Evolutionary conservation across 768 basidiomycete species (phyloP).

Genomic region (Tephrocybe sp.): DNA sequence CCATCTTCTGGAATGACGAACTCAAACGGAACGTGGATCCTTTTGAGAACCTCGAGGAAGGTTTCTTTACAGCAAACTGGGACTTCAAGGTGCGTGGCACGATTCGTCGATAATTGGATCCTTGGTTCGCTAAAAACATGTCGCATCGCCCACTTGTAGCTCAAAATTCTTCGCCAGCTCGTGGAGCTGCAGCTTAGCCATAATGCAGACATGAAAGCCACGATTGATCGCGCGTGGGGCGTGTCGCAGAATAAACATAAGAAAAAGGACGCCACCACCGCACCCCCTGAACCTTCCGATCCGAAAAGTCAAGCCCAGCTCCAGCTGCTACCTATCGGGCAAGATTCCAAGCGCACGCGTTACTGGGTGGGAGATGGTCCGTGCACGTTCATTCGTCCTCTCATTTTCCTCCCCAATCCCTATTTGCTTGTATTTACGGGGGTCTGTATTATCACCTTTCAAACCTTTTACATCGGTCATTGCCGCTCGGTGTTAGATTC

Average conservation of each 20-base stretch:
- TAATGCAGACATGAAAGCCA: constrained; percentile 62
- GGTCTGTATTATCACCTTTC: constrained; percentile 43
- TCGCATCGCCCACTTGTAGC: constrained; percentile 41
- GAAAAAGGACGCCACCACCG: constrained; percentile 64
- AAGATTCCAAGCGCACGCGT: constrained; percentile 72
- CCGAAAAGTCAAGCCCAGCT: constrained; percentile 67
- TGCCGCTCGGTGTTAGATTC: constrained; percentile 29
- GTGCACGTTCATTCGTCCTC: constrained; percentile 44
- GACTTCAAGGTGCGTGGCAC: constrained; percentile 66
- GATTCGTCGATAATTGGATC: constrained; percentile 7
- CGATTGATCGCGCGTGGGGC: constrained; percentile 86
- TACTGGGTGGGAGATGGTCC: constrained; percentile 90
- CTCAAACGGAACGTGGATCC: constrained; percentile 70
- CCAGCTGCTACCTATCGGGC: constrained; percentile 71
- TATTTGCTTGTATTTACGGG: constrained; percentile 79
- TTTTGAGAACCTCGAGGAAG: constrained; percentile 61
- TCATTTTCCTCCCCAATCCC: constrained; percentile 27
- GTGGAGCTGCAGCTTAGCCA: constrained; percentile 83
- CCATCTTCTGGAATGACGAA: constrained; percentile 80
- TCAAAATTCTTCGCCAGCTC: constrained; percentile 80
- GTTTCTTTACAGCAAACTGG: constrained; percentile 82
- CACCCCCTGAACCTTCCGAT: constrained; percentile 58
- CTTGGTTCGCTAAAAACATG: constrained; percentile 14
- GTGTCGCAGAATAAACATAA: constrained; percentile 83
- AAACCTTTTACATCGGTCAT: constrained; percentile 38